phyloP scores from a whole-genome alignment of 306 rosid species.

The Styphnolobium japonicum region DNA sequence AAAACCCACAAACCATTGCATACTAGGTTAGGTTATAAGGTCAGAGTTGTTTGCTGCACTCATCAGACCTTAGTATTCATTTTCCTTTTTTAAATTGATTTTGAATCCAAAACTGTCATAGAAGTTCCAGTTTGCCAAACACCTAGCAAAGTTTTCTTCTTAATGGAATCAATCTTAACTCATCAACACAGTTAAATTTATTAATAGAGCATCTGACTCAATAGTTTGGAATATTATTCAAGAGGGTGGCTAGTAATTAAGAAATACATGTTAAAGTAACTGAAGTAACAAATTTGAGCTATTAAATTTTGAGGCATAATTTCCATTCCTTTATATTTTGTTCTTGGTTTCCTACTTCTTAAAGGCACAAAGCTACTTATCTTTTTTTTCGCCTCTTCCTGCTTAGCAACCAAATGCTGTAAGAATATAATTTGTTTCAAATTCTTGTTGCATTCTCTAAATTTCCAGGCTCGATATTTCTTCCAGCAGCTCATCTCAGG shows the following conservation, averaged over 20 bases:
- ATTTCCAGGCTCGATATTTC: slow-evolving; percentile 79
- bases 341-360: not conserved
- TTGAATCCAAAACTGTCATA: not conserved
- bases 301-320: not conserved
- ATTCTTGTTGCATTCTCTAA: slow-evolving; percentile 1
- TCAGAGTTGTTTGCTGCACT: not conserved
- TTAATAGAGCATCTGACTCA: not conserved
- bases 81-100: not conserved
- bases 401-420: slow-evolving; percentile 7
- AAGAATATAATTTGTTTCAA: slow-evolving; percentile 14
- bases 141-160: not conserved
- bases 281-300: not conserved
- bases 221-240: not conserved
- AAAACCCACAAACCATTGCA: not conserved
- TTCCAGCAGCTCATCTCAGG: slow-evolving; percentile 96
- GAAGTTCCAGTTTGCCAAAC: not conserved
- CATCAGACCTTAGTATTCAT: not conserved
- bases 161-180: not conserved
- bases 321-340: not conserved
- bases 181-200: not conserved
- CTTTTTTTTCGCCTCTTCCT: not conserved
- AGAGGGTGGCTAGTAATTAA: no score
- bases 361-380: not conserved
- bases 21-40: not conserved
- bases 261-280: not conserved